Conservation (phyloP, 2,329 filamentous ascomycete genomes). For the Aureobasidium sp. region DNA sequence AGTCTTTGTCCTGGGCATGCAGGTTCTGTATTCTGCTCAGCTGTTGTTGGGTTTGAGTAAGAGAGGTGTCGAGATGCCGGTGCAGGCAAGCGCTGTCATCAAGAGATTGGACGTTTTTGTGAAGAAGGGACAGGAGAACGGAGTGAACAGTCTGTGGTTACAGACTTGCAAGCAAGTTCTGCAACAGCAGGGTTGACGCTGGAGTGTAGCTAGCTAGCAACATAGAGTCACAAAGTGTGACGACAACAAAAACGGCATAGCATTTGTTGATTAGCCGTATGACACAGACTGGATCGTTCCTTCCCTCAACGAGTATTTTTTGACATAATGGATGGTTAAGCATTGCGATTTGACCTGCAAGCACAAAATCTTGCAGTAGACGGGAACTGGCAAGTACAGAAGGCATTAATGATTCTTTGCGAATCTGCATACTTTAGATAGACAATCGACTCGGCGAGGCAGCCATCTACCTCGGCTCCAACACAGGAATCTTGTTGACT, state of each 20-base stretch:
- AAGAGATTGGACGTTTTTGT: slow-evolving; percentile 23
- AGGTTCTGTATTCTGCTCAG: slow-evolving; percentile 36
- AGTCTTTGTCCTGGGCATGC: slow-evolving; percentile 53
- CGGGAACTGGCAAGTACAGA: not conserved
- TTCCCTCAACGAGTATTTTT: too few species aligned
- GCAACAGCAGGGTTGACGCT: not conserved
- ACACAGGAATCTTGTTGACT: slow-evolving; percentile 64
- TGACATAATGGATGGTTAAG: too few species aligned
- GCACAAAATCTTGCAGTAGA: not conserved
- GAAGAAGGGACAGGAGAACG: slow-evolving; percentile 19
- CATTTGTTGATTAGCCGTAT: too few species aligned
- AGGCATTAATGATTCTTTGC: slow-evolving; percentile 4
- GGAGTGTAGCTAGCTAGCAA: not conserved
- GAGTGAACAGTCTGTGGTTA: slow-evolving; percentile 31
- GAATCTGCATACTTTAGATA: not conserved
- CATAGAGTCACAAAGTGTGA: not conserved
- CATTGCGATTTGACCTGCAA: not conserved
- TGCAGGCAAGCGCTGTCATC: slow-evolving; percentile 22
- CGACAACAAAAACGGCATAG: too few species aligned
- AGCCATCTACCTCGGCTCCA: not conserved
- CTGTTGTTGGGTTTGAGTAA: slow-evolving; percentile 26
- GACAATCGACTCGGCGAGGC: not conserved
- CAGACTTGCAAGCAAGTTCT: slow-evolving; percentile 30
- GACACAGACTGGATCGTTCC: too few species aligned
- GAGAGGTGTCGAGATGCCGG: slow-evolving; percentile 14